phyloP scores from a whole-genome alignment of 805 yeast genomes.

The Ogataea nonfermentans region DNA sequence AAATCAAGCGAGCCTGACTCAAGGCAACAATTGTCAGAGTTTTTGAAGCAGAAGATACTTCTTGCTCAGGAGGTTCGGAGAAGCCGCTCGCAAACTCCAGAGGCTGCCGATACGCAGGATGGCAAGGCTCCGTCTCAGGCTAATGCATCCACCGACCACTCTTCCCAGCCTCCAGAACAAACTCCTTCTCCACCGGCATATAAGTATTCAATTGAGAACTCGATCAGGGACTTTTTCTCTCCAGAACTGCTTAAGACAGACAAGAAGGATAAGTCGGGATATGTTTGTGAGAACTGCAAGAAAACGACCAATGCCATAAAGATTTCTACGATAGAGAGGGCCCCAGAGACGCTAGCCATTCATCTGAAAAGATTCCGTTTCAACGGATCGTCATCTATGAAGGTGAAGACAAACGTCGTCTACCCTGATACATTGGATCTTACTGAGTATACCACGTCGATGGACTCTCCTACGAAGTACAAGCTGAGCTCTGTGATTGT shows the following conservation, averaged over 20 bases:
- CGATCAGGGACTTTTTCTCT: conserved; percentile 78
- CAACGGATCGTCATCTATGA: conserved; percentile 70
- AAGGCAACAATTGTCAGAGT: conserved; percentile 27
- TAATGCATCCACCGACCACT: conserved; percentile 2
- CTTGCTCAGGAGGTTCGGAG: conserved; percentile 27
- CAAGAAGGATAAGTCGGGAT: conserved; percentile 67
- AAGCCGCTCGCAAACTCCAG: conserved; percentile 29
- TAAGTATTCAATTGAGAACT: conserved; percentile 67
- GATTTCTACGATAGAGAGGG: conserved; percentile 65
- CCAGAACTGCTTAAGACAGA: conserved; percentile 76
- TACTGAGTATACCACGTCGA: conserved; percentile 53
- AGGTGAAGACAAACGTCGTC: conserved; percentile 81
- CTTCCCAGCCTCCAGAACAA: conserved; percentile 2
- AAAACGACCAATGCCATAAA: conserved; percentile 75
- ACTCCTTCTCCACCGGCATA: conserved; percentile 1
- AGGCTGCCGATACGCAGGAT: conserved; percentile 12
- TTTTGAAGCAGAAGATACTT: conserved; percentile 30
- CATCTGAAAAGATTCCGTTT: conserved; percentile 92
- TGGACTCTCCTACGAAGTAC: conserved; percentile 53
- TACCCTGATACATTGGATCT: conserved; percentile 79
- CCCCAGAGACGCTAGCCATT: conserved; percentile 85
- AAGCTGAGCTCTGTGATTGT: conserved; percentile 81
- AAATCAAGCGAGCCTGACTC: conserved; percentile 24
- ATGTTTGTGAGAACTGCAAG: conserved; percentile 85
- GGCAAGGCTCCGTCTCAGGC: conserved; percentile 7